These are phyloP conservation scores for Brassica incana DNA, from an alignment of 345 rosid species.

Conservation along the genomic window DNA sequence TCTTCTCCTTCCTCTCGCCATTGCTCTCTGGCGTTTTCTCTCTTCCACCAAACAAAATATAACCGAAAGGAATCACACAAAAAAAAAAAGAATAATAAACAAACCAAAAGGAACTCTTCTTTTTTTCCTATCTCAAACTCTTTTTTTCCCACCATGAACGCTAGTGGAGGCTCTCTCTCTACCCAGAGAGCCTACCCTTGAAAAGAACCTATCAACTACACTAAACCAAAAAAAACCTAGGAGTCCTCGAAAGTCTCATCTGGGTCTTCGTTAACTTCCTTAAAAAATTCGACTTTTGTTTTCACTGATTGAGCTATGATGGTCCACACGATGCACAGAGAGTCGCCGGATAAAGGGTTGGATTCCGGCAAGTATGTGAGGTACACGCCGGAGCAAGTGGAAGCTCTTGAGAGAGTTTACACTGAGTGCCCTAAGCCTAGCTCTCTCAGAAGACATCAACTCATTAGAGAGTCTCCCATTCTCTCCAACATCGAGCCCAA, in stretches of 20 bases:
- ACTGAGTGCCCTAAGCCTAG: constrained; percentile 44
- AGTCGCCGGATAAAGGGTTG: constrained; percentile 40
- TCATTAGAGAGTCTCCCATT: constrained; percentile 41
- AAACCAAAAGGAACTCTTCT: background rate
- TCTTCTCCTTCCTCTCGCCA: constrained; percentile 28
- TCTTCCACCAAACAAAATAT: background rate
- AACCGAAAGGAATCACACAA: background rate
- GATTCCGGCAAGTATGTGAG: constrained; percentile 46
- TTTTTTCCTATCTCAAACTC: background rate
- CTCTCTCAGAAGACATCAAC: constrained; percentile 42
- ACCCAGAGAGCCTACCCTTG: constrained; percentile 49
- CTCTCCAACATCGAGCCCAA: constrained; percentile 41
- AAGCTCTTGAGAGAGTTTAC: constrained; percentile 44
- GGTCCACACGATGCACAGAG: constrained; percentile 47
- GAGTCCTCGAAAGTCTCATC: constrained; percentile 7
- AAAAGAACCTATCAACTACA: constrained; percentile 25
- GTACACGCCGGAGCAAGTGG: constrained; percentile 44
- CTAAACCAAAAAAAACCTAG: constrained; percentile 18
- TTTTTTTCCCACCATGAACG: constrained; percentile 40
- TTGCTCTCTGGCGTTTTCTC: constrained; percentile 29
- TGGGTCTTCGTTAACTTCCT: background rate
- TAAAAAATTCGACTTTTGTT: background rate
- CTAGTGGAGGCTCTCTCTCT: constrained; percentile 51
- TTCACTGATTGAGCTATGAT: constrained; percentile 28
- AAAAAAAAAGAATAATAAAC: background rate